Evolutionary conservation across 176 grass and related monocot species (phyloP).

Genomic region (Hsuehochloa calcarea): DNA sequence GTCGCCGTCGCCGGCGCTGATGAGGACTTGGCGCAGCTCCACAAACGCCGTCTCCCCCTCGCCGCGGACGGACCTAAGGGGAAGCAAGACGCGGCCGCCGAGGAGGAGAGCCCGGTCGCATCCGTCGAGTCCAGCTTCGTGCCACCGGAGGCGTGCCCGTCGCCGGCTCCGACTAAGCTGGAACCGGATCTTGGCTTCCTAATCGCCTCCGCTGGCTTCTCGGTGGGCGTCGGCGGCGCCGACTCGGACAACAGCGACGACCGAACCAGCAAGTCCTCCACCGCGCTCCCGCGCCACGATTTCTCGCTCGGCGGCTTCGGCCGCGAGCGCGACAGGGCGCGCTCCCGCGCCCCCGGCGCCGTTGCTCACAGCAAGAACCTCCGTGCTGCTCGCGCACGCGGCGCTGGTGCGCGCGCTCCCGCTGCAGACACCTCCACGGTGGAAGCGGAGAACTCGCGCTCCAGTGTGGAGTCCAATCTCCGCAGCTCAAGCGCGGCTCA

Average conservation of each 20-base stretch:
- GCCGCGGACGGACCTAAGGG: constrained; percentile 30
- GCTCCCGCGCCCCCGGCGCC: constrained; percentile 27
- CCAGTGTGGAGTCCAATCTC: constrained; percentile 56
- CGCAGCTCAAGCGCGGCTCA: constrained; percentile 27
- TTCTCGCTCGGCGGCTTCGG: constrained; percentile 39
- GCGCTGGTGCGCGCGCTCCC: constrained; percentile 15
- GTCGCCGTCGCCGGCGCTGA: not conserved
- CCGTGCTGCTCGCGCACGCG: constrained; percentile 31
- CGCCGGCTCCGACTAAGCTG: constrained; percentile 29
- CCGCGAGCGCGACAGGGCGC: constrained; percentile 45
- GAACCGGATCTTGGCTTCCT: constrained; percentile 55
- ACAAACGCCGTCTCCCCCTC: constrained; percentile 54
- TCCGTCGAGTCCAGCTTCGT: constrained; percentile 62
- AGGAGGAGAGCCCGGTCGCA: constrained; percentile 65
- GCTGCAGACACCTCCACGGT: not conserved
- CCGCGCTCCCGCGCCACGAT: constrained; percentile 45
- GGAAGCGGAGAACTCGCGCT: constrained; percentile 76
- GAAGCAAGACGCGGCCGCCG: constrained; percentile 37
- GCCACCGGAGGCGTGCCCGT: constrained; percentile 19
- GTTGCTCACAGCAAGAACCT: constrained; percentile 32
- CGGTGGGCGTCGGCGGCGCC: constrained; percentile 55
- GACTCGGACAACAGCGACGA: constrained; percentile 96
- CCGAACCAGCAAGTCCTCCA: constrained; percentile 70
- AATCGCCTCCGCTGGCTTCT: constrained; percentile 63
- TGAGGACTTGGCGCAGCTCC: constrained; percentile 52